Percentiles rank a stretch among this genome's conserved stretches.
phyloP scores from a whole-genome alignment of 306 rosid species.

The Ochetophila trinervis region DNA sequence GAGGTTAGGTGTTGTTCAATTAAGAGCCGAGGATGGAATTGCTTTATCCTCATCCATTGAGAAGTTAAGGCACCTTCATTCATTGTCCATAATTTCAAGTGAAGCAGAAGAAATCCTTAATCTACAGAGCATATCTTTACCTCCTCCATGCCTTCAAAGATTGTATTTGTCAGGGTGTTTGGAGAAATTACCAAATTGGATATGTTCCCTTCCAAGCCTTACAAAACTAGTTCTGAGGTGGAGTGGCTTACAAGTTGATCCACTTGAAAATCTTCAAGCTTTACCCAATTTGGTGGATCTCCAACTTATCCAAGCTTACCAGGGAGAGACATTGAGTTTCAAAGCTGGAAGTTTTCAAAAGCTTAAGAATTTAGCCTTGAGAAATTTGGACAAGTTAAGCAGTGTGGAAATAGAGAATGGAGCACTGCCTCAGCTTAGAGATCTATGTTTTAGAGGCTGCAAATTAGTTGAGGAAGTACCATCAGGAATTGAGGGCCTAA shows the following conservation, averaged over 20 bases:
- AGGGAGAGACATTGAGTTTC: background rate
- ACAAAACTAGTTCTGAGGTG: conserved; percentile 28
- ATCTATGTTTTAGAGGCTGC: conserved; percentile 6
- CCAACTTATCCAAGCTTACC: background rate
- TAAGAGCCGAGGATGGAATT: conserved; percentile 42
- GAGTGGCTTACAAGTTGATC: conserved; percentile 39
- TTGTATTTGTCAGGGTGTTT: conserved; percentile 38
- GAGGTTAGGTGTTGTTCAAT: conserved; percentile 36
- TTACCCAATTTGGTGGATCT: background rate
- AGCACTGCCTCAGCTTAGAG: background rate
- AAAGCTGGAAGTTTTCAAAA: background rate
- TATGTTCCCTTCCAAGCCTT: conserved; percentile 30
- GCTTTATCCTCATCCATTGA: conserved; percentile 42
- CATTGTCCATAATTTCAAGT: conserved; percentile 32
- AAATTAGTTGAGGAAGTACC: conserved; percentile 44
- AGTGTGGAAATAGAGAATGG: background rate
- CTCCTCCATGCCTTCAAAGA: conserved; percentile 41
- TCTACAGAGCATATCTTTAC: conserved; percentile 33
- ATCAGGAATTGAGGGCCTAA: background rate
- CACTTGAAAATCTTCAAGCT: conserved; percentile 14
- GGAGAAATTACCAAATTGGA: conserved; percentile 43
- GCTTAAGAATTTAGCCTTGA: background rate
- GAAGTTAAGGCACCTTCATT: conserved; percentile 36
- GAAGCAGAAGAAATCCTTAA: conserved; percentile 36
- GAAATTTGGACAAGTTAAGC: background rate